Evolutionary conservation across 768 basidiomycete genomes (phyloP), one percentile per base, ranked within the genome.

Genomic region (Saitozyma sp.): DNA sequence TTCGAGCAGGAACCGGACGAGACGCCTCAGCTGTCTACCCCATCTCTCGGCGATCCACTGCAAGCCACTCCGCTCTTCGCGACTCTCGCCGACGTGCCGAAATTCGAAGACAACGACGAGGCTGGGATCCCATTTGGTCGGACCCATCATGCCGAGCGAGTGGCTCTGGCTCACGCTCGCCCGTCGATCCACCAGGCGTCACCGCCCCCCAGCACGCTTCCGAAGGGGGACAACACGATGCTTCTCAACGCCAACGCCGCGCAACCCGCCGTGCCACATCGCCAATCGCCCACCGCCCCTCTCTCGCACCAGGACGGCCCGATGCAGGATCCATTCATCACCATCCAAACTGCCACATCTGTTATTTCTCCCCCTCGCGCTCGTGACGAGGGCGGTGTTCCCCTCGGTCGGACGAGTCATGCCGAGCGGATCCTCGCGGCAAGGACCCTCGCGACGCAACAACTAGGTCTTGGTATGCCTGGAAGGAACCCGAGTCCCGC

Each of bases 311-410:
- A 79, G 63, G 58, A 55, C 46, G 76, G 76, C n/a, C 39, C 73
- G 9, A 69, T 79, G 48, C 67, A 70, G 9, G 78, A 79, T 56
- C 78, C 78, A 17, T 79, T 79, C 66, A 67, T 76, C 52, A 77
- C 76, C 6, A 65, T 77, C 37, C 73, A 76, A 50, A 76, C 78
- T 8, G 74, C 71, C 37, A 79, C 76, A 6, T 58, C 68, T 11
- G 65, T 73, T 29, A 49, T 71, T 16, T 55, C 58, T 16, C 63
- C 59, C 11, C 46, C 57, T n/a, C 57, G 55, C 0, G 52, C 9
- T 2, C 50, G 74, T 39, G 40, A 58, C 16, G 73, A 76, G 56
- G 68, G 59, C 50, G 77, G 75, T 2, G 60, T 75, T 0, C 76
- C 78, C 11, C 71, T 79, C 16, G 78, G 74, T 11, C 64, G 76